Conservation (phyloP, 139 green algal genomes). For the Auxenochlorella pyrenoidosa region DNA sequence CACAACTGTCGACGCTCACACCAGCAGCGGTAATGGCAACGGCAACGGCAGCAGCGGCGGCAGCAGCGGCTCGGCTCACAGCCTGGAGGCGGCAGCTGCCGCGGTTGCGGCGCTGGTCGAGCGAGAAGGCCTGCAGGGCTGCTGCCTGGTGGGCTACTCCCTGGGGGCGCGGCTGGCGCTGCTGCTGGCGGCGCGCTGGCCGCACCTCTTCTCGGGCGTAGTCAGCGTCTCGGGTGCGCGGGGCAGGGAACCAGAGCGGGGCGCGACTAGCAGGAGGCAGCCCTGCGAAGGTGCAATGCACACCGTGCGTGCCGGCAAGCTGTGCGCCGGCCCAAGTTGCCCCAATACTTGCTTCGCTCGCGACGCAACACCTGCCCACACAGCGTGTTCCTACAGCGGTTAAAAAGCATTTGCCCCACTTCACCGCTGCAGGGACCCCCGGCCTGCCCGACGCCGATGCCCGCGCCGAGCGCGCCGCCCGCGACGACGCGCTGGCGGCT, state of each 20-base stretch:
- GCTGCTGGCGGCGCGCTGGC: slow-evolving; percentile 41
- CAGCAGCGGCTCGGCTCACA: slow-evolving; percentile 19
- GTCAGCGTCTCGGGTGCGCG: slow-evolving; percentile 69
- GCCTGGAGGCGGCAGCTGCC: slow-evolving; percentile 47
- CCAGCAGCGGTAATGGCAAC: not conserved
- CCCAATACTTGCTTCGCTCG: too few species aligned
- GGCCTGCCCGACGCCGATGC: slow-evolving; percentile 43
- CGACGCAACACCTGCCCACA: too few species aligned
- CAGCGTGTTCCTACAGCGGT: too few species aligned
- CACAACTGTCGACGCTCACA: slow-evolving; percentile 23
- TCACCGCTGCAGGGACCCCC: slow-evolving; percentile 4
- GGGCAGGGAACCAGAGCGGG: not conserved
- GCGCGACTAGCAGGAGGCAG: not conserved
- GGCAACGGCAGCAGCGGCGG: not conserved
- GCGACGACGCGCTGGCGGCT: slow-evolving; percentile 62
- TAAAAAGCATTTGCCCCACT: too few species aligned
- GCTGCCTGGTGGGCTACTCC: slow-evolving; percentile 84
- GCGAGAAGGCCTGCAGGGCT: slow-evolving; percentile 7
- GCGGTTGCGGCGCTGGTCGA: slow-evolving; percentile 50
- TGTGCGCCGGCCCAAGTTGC: too few species aligned
- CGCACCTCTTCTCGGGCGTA: slow-evolving; percentile 38
- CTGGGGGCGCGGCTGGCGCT: slow-evolving; percentile 82
- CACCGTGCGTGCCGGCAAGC: too few species aligned
- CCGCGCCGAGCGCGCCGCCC: slow-evolving; percentile 41
- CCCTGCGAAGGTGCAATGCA: not conserved